Conservation (phyloP, 2,329 filamentous ascomycete genomes). For the Cordyceps fumosorosea region DNA sequence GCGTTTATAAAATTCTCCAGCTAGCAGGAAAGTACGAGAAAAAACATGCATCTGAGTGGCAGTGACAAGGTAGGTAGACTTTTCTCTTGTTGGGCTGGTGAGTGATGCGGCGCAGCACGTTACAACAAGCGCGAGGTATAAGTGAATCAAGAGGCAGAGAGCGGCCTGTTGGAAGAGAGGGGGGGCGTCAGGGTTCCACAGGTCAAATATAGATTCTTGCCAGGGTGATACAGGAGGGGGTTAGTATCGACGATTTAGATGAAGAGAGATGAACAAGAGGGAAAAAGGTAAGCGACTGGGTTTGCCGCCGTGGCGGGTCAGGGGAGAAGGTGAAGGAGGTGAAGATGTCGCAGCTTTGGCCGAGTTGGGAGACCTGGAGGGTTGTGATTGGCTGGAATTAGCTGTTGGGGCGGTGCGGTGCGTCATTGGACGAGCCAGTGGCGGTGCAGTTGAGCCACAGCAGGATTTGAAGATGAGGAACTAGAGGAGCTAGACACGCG, state of each 20-base stretch:
- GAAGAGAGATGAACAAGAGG: no score
- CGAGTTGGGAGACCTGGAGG: not conserved
- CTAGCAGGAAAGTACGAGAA: not conserved
- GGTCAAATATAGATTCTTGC: conserved; percentile 5
- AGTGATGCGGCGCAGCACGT: conserved; percentile 4
- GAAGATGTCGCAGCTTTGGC: conserved; percentile 10
- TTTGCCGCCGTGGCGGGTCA: conserved; percentile 9
- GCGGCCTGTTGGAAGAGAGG: not conserved
- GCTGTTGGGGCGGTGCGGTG: not conserved
- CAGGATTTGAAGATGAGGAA: not conserved
- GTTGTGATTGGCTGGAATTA: conserved; percentile 5
- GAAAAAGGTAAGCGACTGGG: not conserved
- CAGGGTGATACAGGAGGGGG: not conserved
- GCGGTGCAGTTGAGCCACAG: no score
- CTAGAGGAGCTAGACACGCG: no score
- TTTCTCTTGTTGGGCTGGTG: no score
- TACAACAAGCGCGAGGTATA: conserved; percentile 6
- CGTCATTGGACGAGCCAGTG: not conserved
- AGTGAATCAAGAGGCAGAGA: conserved; percentile 4
- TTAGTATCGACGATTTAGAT: not conserved
- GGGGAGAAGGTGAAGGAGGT: no score
- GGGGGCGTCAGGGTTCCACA: not conserved
- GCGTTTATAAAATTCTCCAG: not conserved
- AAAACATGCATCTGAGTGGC: not conserved
- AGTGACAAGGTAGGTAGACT: not conserved